A percentile compares a stretch with the other conserved stretches of the same genome.
Conservation (phyloP, 2,329 filamentous ascomycete genomes). For the Talaromyces sp. region DNA sequence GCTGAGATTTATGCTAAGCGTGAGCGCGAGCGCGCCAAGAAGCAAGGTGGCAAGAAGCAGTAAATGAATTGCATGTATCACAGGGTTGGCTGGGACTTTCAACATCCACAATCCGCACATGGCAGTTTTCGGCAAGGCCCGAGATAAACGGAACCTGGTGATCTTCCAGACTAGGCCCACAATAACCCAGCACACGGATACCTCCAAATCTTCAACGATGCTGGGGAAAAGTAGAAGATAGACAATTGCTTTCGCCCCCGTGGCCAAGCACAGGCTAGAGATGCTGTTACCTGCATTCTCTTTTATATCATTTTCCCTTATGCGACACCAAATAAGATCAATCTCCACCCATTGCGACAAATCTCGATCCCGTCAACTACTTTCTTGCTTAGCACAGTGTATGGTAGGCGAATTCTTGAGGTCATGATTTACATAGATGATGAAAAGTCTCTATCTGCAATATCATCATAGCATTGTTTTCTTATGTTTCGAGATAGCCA, state of each 20-base stretch:
- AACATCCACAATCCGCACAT: slow-evolving; percentile 31
- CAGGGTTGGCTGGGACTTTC: slow-evolving; percentile 31
- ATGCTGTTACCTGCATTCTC: slow-evolving; percentile 1
- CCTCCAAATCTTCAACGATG: slow-evolving; percentile 33
- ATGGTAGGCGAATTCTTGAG: not conserved
- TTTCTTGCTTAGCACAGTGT: not conserved
- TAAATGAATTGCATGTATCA: slow-evolving; percentile 29
- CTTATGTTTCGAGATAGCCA: no score
- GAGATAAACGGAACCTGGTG: slow-evolving; percentile 5
- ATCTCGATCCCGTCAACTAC: not conserved
- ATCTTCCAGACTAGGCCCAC: slow-evolving; percentile 1
- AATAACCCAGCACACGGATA: slow-evolving; percentile 19
- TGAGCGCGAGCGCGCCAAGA: slow-evolving; percentile 45
- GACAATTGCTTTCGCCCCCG: slow-evolving; percentile 14
- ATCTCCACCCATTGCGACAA: slow-evolving; percentile 5
- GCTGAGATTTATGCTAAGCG: slow-evolving; percentile 85
- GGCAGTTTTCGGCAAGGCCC: slow-evolving; percentile 12
- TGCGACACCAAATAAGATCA: slow-evolving; percentile 1
- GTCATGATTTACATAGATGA: not conserved
- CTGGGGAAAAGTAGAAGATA: slow-evolving; percentile 28
- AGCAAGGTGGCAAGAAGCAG: slow-evolving; percentile 41
- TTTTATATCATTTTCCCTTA: slow-evolving; percentile 16
- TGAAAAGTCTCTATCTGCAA: not conserved
- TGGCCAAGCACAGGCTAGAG: slow-evolving; percentile 1
- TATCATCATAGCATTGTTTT: no score